A percentile compares a stretch with the other conserved stretches of the same genome.
Conservation (phyloP, 257 asterid genomes). For the Orobanche coerulescens region DNA sequence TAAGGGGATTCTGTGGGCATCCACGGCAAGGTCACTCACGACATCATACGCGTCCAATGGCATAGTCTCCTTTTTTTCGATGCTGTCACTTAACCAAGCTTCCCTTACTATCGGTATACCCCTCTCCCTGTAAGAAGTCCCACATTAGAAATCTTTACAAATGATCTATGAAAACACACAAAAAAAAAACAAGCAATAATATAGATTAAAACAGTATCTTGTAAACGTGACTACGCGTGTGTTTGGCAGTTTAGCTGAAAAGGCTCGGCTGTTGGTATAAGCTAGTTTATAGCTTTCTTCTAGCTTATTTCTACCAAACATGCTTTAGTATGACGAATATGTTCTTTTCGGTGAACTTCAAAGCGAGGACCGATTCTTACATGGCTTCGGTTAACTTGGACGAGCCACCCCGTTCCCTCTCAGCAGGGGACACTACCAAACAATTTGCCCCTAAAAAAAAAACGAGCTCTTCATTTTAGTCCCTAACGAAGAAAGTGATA, state of each 20-base stretch:
- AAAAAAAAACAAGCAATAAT: background rate
- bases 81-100: constrained; percentile 67
- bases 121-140: constrained; percentile 44
- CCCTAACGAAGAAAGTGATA: no score
- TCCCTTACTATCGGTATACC: constrained; percentile 66
- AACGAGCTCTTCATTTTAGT: background rate
- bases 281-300: no score
- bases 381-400: constrained; percentile 68
- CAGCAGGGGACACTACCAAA: constrained; percentile 60
- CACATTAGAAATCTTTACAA: background rate
- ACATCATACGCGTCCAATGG: constrained; percentile 56
- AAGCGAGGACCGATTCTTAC: constrained; percentile 45
- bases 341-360: no score
- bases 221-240: no score
- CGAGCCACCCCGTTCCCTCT: constrained; percentile 77
- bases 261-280: no score
- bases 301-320: no score
- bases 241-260: no score
- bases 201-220: no score
- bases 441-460: constrained; percentile 53
- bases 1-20: constrained; percentile 55
- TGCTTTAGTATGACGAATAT: no score
- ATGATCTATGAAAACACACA: background rate
- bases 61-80: constrained; percentile 43
- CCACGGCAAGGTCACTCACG: constrained; percentile 49